These are phyloP conservation scores for Pleomassaria siparia DNA, from an alignment of 2,329 filamentous ascomycete genomes.

Conservation along the genomic window DNA sequence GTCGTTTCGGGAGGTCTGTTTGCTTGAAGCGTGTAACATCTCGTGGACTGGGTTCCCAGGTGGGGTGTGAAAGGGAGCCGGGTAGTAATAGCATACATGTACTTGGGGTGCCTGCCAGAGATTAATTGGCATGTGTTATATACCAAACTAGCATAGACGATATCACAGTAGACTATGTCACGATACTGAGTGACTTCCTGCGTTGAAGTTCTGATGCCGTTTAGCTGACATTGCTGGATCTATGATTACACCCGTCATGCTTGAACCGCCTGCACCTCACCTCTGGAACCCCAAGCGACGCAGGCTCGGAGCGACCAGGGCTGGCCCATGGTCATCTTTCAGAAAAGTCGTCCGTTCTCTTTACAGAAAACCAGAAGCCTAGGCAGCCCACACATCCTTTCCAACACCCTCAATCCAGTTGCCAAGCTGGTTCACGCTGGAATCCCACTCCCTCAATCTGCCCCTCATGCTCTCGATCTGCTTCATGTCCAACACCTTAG, in stretches of 20 bases:
- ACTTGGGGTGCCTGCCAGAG: neutral
- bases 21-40: neutral
- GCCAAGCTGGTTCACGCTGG: conserved; percentile 90
- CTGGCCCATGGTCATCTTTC: neutral
- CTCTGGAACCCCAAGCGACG: neutral
- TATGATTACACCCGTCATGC: conserved; percentile 14
- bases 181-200: neutral
- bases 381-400: conserved; percentile 94
- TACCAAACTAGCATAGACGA: neutral
- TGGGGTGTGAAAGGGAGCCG: too few species aligned
- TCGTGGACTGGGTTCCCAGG: too few species aligned
- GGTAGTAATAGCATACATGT: too few species aligned
- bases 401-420: conserved; percentile 96
- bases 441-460: conserved; percentile 90
- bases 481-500: conserved; percentile 92
- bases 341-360: neutral
- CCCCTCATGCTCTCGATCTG: conserved; percentile 93
- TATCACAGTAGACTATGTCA: neutral
- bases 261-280: neutral
- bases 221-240: neutral
- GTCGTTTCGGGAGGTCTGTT: conserved; percentile 32
- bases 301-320: neutral
- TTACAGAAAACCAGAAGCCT: conserved; percentile 23
- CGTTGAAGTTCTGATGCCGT: conserved; percentile 2
- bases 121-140: neutral